Base-by-base conservation (phyloP, 257 asterid genomes). In the Anisodus acutangulus region DNA sequence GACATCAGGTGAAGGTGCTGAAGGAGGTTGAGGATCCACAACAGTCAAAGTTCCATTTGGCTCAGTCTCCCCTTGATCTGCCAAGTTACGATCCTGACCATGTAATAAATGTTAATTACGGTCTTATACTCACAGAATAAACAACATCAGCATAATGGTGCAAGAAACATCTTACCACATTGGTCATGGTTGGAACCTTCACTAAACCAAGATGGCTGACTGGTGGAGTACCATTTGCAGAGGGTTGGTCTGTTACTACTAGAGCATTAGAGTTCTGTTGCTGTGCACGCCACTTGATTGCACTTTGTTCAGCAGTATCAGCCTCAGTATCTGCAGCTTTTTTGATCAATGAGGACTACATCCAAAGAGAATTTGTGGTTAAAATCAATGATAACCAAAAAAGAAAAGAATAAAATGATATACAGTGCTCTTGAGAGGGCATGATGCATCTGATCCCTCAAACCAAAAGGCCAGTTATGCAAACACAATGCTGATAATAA, bases 231-330 rank as follows among this genome's bases (percentile, higher is more conserved):
- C 97, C 98, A 83, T 95, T 95, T 45, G 93, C 92, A 74, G 98
- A 95, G 22, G 84, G 93, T 82, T 93, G 97, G 86, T 94, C 98
- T 39, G 92, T 87, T 85, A 90, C 91, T 66, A 94, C 97, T 90
- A 95, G 88, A 85, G 98, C 97, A 90, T 85, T 92, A 90, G 98
- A 95, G 83, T 68, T 85, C 82, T 78, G 82, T 63, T 78, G 98
- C 86, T 93, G 97, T 51, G 98, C 91, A 84, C 97, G 98, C 87
- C 94, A 67, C 86, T 89, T 95, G 84, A 93, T 91, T 69, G 98
- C 98, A 89, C 98, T 95, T 92, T 95, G 98, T 87, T 95, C 98
- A 60, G 98, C 98, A 84, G 98, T 93, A 89, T 95, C 98, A 62
- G 98, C 93, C 88, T 95, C 98, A 19, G 97, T 84, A 86, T 90